phyloP scores from a whole-genome alignment of 2,329 filamentous ascomycete species.

The Corynespora cassiicola region DNA sequence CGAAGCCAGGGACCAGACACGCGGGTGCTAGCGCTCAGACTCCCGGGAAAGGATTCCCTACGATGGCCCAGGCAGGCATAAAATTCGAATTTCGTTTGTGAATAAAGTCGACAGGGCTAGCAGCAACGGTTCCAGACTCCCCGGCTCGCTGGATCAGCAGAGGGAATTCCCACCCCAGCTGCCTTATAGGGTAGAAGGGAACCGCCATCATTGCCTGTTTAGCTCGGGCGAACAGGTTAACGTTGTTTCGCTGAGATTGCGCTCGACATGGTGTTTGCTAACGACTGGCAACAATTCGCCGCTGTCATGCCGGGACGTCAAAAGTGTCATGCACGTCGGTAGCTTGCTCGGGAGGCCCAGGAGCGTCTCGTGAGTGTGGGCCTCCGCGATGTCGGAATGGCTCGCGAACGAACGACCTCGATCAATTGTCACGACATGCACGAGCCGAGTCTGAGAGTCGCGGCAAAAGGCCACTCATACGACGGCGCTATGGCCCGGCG shows the following conservation, averaged over 20 bases:
- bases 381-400: slow-evolving; percentile 9
- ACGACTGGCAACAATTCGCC: slow-evolving; percentile 14
- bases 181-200: slow-evolving; percentile 29
- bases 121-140: slow-evolving; percentile 30
- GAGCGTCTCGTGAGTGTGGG: slow-evolving; percentile 24
- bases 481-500: neutral
- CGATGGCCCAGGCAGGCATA: slow-evolving; percentile 31
- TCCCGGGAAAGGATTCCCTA: slow-evolving; percentile 30
- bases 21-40: slow-evolving; percentile 29
- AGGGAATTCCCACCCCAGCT: slow-evolving; percentile 25
- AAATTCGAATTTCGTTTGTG: slow-evolving; percentile 36
- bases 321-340: slow-evolving; percentile 17
- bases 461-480: slow-evolving; percentile 7
- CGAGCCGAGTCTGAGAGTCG: slow-evolving; percentile 20
- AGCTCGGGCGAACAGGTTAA: slow-evolving; percentile 29
- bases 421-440: slow-evolving; percentile 20
- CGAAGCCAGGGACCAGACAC: slow-evolving; percentile 38
- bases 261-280: slow-evolving; percentile 15
- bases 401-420: slow-evolving; percentile 13
- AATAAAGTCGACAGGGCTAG: slow-evolving; percentile 19
- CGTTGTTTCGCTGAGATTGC: slow-evolving; percentile 34
- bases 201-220: slow-evolving; percentile 27
- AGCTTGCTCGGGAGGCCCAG: slow-evolving; percentile 5
- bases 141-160: slow-evolving; percentile 26
- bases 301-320: slow-evolving; percentile 20